phyloP scores from a whole-genome alignment of 1,139 yeast genomes.

The Nakaseomyces bracarensis region DNA sequence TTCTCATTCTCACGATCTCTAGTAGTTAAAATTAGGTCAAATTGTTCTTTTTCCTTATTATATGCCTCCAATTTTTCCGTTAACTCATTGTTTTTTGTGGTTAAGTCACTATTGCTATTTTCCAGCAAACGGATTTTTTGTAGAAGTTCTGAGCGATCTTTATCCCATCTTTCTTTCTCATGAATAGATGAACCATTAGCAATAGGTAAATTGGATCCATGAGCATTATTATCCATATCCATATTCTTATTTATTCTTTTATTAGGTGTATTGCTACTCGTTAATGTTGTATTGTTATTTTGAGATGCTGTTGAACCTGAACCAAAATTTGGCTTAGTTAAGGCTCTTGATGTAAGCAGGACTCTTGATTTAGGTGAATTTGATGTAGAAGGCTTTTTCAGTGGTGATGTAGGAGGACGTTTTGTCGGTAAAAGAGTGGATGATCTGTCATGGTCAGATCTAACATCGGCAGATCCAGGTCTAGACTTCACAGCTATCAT shows the following conservation, averaged over 20 bases:
- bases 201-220: background rate
- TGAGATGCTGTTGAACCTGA: conserved; percentile 23
- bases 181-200: background rate
- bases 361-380: conserved; percentile 17
- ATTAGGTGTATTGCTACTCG: background rate
- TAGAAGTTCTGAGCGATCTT: conserved; percentile 7
- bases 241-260: background rate
- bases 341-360: conserved; percentile 17
- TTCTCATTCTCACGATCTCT: conserved; percentile 1
- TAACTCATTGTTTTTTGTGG: background rate
- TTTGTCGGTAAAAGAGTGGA: conserved; percentile 46
- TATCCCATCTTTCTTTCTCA: conserved; percentile 3
- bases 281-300: background rate
- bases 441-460: conserved; percentile 4
- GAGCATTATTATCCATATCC: background rate
- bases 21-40: background rate
- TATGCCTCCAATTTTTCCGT: background rate
- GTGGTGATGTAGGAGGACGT: conserved; percentile 60
- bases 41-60: conserved; percentile 3
- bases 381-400: conserved; percentile 34
- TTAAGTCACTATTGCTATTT: background rate
- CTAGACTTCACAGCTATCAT: conserved; percentile 29
- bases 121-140: conserved; percentile 15
- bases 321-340: conserved; percentile 12
- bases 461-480: conserved; percentile 3